phyloP scores from a whole-genome alignment of 306 rosid species.

The Cicer pinnatifidum region DNA sequence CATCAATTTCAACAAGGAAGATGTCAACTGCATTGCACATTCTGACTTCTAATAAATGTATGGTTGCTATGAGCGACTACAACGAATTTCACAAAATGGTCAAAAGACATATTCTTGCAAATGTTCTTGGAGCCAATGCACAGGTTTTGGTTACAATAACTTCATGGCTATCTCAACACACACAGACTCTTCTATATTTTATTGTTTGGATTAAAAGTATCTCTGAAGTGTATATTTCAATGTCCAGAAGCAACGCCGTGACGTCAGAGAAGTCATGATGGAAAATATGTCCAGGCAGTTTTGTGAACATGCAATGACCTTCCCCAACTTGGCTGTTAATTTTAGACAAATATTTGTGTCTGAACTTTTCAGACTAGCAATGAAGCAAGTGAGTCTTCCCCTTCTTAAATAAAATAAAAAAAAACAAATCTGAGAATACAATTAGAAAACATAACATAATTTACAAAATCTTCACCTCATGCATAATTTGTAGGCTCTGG shows the following conservation, averaged over 20 bases:
- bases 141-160: constrained; percentile 57
- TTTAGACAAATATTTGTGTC: constrained; percentile 67
- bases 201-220: constrained; percentile 7
- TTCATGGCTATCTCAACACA: background rate
- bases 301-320: constrained; percentile 52
- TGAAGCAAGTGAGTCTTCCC: constrained; percentile 71
- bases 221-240: constrained; percentile 27
- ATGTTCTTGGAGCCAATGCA: constrained; percentile 74
- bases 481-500: constrained; percentile 65
- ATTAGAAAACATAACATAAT: background rate
- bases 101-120: constrained; percentile 69
- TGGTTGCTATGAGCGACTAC: constrained; percentile 96
- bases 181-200: background rate
- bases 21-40: constrained; percentile 66
- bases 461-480: background rate
- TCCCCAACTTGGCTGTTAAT: constrained; percentile 57
- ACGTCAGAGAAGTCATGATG: constrained; percentile 65
- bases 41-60: constrained; percentile 73
- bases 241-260: constrained; percentile 73
- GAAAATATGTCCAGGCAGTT: constrained; percentile 58
- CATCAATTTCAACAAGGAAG: constrained; percentile 84
- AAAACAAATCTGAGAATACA: background rate
- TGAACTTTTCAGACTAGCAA: constrained; percentile 73
- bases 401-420: background rate
- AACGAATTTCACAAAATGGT: constrained; percentile 77